Conservation (phyloP, 129 eudicot species). For the Rutidosis leptorrhynchoides region DNA sequence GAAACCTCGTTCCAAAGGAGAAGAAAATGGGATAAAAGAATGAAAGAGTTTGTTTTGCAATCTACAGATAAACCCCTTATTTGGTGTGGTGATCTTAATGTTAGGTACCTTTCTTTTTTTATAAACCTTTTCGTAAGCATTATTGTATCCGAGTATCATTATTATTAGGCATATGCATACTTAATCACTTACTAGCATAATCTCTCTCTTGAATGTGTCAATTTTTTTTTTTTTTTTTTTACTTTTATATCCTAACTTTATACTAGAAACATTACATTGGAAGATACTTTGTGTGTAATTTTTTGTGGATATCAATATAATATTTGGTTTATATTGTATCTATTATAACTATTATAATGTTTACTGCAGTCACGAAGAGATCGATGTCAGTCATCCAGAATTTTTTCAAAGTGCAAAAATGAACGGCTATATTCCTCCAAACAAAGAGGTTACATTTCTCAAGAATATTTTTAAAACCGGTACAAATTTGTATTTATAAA, state of each 20-base stretch:
- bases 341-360: neutral
- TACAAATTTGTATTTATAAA: neutral
- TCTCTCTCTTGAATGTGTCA: neutral
- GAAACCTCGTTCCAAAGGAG: constrained; percentile 87
- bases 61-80: constrained; percentile 86
- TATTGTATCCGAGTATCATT: neutral
- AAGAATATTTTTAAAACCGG: neutral
- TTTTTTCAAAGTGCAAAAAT: constrained; percentile 78
- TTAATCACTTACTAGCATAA: constrained; percentile 6
- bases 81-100: constrained; percentile 97
- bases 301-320: neutral
- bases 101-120: constrained; percentile 45
- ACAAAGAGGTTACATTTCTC: constrained; percentile 62
- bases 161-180: neutral
- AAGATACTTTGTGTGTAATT: neutral
- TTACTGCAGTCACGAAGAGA: constrained; percentile 76
- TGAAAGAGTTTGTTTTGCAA: constrained; percentile 60
- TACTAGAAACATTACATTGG: neutral
- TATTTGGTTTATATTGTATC: neutral
- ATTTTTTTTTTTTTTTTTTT: too few relatives aligned
- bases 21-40: constrained; percentile 97
- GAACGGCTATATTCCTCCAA: constrained; percentile 88
- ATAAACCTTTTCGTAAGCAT: neutral
- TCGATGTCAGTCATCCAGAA: constrained; percentile 97
- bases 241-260: too few relatives aligned